A percentile compares a stretch with the other conserved stretches of the same genome.
Conservation (phyloP, 2,329 filamentous ascomycete species). For the Claviceps arundinis region DNA sequence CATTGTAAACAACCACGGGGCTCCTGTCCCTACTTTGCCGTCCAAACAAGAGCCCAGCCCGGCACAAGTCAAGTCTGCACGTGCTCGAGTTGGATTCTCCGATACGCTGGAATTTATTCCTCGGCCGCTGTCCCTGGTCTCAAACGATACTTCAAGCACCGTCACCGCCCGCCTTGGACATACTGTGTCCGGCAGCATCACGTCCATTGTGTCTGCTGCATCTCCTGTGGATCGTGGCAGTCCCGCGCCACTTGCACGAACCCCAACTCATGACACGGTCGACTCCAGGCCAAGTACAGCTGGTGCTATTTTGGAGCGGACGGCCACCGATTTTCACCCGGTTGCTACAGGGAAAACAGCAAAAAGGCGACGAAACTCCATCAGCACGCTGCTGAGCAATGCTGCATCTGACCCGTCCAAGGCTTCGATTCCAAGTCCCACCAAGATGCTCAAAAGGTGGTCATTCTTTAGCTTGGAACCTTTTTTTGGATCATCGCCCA, state of each 20-base stretch:
- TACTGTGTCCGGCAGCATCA: conserved; percentile 66
- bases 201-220: conserved; percentile 56
- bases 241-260: conserved; percentile 24
- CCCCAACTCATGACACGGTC: conserved; percentile 25
- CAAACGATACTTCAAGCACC: conserved; percentile 71
- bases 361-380: conserved; percentile 44
- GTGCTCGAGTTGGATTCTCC: conserved; percentile 67
- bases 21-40: conserved; percentile 4
- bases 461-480: conserved; percentile 50
- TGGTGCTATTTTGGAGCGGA: conserved; percentile 51
- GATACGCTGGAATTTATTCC: conserved; percentile 75
- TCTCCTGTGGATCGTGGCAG: conserved; percentile 28
- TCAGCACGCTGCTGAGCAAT: conserved; percentile 37
- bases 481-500: conserved; percentile 30
- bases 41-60: conserved; percentile 7
- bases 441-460: conserved; percentile 43
- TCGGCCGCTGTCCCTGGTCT: conserved; percentile 69
- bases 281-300: conserved; percentile 55
- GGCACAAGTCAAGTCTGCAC: conserved; percentile 24
- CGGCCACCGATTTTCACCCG: conserved; percentile 10
- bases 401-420: conserved; percentile 21
- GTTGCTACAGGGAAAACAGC: conserved; percentile 15
- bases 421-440: conserved; percentile 32
- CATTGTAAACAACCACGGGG: conserved; percentile 2
- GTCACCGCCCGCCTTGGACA: conserved; percentile 56